These are phyloP conservation scores for Paraconiothyrium brasiliense DNA, from an alignment of 2,329 filamentous ascomycete genomes.

Conservation along the genomic window DNA sequence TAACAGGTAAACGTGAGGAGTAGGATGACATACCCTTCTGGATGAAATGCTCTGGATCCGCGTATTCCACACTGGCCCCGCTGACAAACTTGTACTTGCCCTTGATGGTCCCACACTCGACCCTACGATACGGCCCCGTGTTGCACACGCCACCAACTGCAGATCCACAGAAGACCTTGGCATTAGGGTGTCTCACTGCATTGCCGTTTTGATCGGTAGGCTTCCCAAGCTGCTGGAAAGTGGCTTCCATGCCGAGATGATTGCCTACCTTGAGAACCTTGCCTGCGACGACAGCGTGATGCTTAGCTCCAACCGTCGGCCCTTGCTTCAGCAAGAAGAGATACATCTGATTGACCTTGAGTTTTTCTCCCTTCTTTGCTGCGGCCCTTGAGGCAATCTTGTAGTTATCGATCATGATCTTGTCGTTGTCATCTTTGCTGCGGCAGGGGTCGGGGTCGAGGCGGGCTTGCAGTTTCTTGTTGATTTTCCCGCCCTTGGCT, in stretches of 20 bases:
- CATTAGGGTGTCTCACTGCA: constrained; percentile 5
- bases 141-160: constrained; percentile 7
- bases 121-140: constrained; percentile 5
- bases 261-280: constrained; percentile 9
- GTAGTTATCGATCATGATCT: constrained; percentile 13
- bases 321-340: constrained; percentile 12
- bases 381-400: constrained; percentile 9
- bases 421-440: constrained; percentile 1
- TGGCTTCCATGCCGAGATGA: constrained; percentile 12
- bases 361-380: background rate
- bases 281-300: constrained; percentile 10
- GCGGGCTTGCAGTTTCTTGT: constrained; percentile 7
- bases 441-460: constrained; percentile 11
- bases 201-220: constrained; percentile 3
- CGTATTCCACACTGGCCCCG: constrained; percentile 2
- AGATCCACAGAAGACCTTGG: constrained; percentile 10
- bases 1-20: background rate
- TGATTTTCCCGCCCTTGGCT: constrained; percentile 1
- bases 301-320: background rate
- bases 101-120: background rate
- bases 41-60: constrained; percentile 11
- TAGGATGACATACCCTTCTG: background rate
- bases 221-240: constrained; percentile 8
- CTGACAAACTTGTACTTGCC: constrained; percentile 13
- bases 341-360: constrained; percentile 9